A percentile compares a stretch with the other conserved stretches of the same genome.
phyloP scores from a whole-genome alignment of 805 yeast species.

The Lachancea mirantina region DNA sequence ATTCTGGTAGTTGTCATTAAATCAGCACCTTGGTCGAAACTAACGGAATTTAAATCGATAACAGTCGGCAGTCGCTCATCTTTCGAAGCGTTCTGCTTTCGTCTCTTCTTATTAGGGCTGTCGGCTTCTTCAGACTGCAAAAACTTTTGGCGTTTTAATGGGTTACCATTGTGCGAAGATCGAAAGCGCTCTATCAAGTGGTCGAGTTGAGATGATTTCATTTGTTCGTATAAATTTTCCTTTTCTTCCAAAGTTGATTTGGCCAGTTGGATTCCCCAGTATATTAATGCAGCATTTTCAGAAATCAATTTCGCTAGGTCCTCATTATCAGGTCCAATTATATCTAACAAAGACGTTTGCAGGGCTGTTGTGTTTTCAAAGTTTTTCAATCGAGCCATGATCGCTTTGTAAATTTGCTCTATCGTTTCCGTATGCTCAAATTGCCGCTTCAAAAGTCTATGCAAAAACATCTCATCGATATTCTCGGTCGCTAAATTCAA shows the following conservation, averaged over 20 bases:
- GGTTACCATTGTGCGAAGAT: no score
- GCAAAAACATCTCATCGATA: no score
- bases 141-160: slow-evolving; percentile 10
- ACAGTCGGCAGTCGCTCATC: slow-evolving; percentile 23
- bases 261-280: slow-evolving; percentile 47
- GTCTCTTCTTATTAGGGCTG: no score
- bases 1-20: slow-evolving; percentile 61
- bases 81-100: slow-evolving; percentile 14
- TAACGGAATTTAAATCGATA: slow-evolving; percentile 57
- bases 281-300: slow-evolving; percentile 44
- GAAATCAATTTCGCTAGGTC: slow-evolving; percentile 43
- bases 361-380: no score
- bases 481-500: no score
- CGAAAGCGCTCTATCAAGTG: slow-evolving; percentile 36
- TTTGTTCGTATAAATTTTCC: slow-evolving; percentile 33
- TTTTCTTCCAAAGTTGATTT: slow-evolving; percentile 34
- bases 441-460: no score
- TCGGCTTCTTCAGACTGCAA: no score
- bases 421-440: no score
- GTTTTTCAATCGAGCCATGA: no score
- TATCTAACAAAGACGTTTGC: no score
- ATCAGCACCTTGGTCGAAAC: slow-evolving; percentile 68
- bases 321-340: no score
- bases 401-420: no score
- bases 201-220: slow-evolving; percentile 38